A percentile compares a stretch with the other conserved stretches of the same genome.
Evolutionary conservation across 441 rosid genomes (phyloP).

Genomic region (Euphorbia celastroides): DNA sequence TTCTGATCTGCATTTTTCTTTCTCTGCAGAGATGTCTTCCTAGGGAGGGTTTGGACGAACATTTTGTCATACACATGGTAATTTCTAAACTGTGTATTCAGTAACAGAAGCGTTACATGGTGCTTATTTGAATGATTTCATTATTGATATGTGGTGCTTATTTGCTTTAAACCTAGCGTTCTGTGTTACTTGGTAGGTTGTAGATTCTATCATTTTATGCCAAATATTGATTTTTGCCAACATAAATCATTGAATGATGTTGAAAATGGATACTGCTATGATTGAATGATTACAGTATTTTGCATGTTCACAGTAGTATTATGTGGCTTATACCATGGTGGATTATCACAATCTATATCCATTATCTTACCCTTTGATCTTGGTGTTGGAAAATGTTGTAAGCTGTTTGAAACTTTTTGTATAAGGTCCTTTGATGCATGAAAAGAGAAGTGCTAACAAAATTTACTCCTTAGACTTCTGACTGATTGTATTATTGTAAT

Average conservation of each 20-base stretch:
- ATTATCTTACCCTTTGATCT: not conserved
- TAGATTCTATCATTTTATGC: not conserved
- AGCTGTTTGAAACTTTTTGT: not conserved
- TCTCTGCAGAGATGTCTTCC: constrained; percentile 82
- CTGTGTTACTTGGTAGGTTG: not conserved
- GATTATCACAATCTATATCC: not conserved
- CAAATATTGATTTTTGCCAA: not conserved
- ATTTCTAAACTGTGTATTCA: constrained; percentile 7
- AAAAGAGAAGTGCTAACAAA: not conserved
- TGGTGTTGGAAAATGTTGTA: not conserved
- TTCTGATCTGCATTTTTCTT: constrained; percentile 19
- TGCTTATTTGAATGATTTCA: not conserved
- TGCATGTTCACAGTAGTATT: not conserved
- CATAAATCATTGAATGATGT: not conserved
- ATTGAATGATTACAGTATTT: not conserved
- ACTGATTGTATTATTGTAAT: not conserved
- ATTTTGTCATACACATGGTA: constrained; percentile 86
- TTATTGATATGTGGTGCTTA: not conserved
- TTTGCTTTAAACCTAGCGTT: not conserved
- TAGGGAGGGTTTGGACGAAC: constrained; percentile 77
- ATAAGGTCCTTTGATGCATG: not conserved
- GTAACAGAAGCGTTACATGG: not conserved
- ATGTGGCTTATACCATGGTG: not conserved
- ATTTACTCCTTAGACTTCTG: not conserved
- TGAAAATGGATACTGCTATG: not conserved